Evolutionary conservation across 176 grass and related monocot genomes (phyloP), one percentile per base, ranked within the genome.

Genomic region (Musa itinerans): DNA sequence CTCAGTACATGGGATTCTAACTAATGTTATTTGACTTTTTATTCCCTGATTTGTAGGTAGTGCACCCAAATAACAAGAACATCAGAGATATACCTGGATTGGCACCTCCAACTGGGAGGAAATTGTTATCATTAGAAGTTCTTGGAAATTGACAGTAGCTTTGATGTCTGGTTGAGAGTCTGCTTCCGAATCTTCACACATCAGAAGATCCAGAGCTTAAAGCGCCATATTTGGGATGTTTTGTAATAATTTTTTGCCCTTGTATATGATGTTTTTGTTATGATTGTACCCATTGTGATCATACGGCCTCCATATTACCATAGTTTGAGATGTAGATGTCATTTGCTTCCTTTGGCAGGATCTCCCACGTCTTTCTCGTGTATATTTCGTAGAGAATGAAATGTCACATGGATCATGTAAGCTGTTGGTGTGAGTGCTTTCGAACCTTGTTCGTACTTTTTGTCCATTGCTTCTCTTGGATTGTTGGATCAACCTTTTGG

Each of bases 61-160:
- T 77, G 43, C 61, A 77, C 20, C 57, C 75, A 15, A 49, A 77
- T 53, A 77, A 66, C 50, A 65, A 77, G 48, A 54, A 12, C 29
- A 65, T 53, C 62, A 59, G 26, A 27, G 75, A 77, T 65, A 77
- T 77, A 15, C 75, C 43, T 53, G 75, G 75, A 53, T 65, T 77
- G n/a, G 61, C 75, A 65, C 75, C 75, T 21, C 61, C 75, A 25
- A 48, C 75, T 22, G 59, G 50, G 65, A 77, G 75, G 62, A 66
- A 63, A 65, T 66, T 77, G 43, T 53, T 77, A 10, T 75, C 73
- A 11, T n/a, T 56, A 17, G 1, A 62, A n/a, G 5, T 6, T 77
- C 17, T 25, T 9, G 13, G 8, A 7, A 16, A 51, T 52, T 77
- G 24, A 2, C 20, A 52, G 7, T 66, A 65, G 20, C 14, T 10